phyloP scores from a whole-genome alignment of 2,329 filamentous ascomycete species.

The Fusarium algeriense region DNA sequence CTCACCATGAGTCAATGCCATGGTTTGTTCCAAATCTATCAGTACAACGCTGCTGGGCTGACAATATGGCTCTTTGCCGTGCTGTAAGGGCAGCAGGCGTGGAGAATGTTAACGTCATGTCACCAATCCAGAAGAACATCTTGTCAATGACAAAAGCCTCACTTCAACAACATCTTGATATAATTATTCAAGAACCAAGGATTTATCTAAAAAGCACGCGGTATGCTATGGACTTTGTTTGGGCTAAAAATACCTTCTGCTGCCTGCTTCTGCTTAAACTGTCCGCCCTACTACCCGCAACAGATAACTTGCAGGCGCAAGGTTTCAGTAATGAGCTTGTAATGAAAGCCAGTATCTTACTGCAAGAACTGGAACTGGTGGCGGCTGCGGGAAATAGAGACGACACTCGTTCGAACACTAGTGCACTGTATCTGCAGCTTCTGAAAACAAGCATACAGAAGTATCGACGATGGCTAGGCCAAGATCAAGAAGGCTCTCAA shows the following conservation, averaged over 20 bases:
- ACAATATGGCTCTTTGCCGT: constrained; percentile 24
- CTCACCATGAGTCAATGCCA: constrained; percentile 1
- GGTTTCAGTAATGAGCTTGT: background rate
- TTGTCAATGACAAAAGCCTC: constrained; percentile 13
- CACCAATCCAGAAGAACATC: background rate
- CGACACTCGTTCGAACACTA: constrained; percentile 15
- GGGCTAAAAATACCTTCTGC: constrained; percentile 20
- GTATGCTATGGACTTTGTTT: constrained; percentile 30
- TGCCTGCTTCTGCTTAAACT: constrained; percentile 17
- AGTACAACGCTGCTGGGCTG: constrained; percentile 23
- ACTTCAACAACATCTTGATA: constrained; percentile 15
- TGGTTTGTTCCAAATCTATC: constrained; percentile 16
- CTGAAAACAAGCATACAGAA: constrained; percentile 18
- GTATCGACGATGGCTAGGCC: constrained; percentile 3
- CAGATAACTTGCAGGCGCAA: background rate
- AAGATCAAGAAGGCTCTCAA: background rate
- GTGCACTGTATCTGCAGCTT: constrained; percentile 12
- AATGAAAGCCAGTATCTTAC: background rate
- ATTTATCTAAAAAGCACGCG: constrained; percentile 17
- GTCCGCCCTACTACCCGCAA: background rate
- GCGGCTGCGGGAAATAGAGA: background rate
- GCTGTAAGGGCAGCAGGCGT: constrained; percentile 15
- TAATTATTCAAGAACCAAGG: constrained; percentile 12
- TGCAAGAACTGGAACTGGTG: background rate
- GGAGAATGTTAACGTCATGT: constrained; percentile 25